Base-by-base conservation (phyloP, 2,329 filamentous ascomycete species). In the Aspergillus fructus region DNA sequence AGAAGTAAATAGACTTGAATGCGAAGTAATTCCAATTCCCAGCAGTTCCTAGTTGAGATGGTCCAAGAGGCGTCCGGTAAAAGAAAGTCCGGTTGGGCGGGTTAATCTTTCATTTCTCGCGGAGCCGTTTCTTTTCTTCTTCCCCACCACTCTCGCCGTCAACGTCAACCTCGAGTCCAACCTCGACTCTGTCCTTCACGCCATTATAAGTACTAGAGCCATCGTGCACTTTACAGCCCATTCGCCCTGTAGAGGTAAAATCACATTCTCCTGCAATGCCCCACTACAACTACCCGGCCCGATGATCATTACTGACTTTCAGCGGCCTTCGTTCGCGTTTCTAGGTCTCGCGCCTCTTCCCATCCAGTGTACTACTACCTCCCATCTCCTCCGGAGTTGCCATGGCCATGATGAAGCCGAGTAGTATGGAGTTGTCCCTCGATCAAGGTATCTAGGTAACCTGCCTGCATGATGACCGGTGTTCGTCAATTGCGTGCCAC, bases 381-480 rank as follows among this genome's bases (percentile, higher is more conserved):
- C 61, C 65, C 62, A 60, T 60, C 55, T 57, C 34, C 42, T 34
- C 59, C 46, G 33, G 27, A 59, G 37, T 56, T 46, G 55, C 53
- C 49, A 60, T 61, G 62, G 66, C 67, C 64, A 71, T 63, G 66
- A 74, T 75, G 72, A 73, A 69, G 62, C 69, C 68, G 63, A 74
- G 71, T 74, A 73, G 71, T 61, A 49, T 67, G 71, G 72, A 64
- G 66, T 73, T 73, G 62, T 72, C 71, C 65, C 60, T 61, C 62
- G 71, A 75, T 75, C 73, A 75, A 75, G 73, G 73, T 75, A 75
- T 68, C 70, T 68, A 72, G 65, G 64, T 68, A 68, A 72, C 66
- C 60, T 64, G 64, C 67, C 66, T 69, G 72, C 73, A 73, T 74
- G 71, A 66, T 70, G 73, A 74, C 73, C 73, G 73, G 73, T 76